Evolutionary conservation across 345 rosid genomes (phyloP).

Genomic region (Brassica incana): DNA sequence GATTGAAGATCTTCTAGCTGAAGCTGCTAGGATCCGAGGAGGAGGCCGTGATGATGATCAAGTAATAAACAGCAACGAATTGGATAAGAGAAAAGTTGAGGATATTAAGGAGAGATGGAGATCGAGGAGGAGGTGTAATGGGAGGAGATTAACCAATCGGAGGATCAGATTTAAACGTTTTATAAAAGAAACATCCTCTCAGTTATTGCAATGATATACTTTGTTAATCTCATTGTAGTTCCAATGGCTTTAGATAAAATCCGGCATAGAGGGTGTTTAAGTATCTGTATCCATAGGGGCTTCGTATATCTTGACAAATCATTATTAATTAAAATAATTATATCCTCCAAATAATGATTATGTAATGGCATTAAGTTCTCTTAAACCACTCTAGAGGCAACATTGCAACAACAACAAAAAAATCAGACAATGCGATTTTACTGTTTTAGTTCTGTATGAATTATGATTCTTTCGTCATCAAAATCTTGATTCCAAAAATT

Average conservation of each 20-base stretch:
- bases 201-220: background rate
- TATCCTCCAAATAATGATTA: background rate
- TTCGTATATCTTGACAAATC: background rate
- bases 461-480: background rate
- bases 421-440: background rate
- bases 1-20: conserved; percentile 55
- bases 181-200: background rate
- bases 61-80: background rate
- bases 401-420: background rate
- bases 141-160: conserved; percentile 14
- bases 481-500: background rate
- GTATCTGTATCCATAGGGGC: background rate
- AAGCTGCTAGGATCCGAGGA: conserved; percentile 32
- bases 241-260: background rate
- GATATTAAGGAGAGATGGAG: conserved; percentile 34
- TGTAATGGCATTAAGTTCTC: background rate
- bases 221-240: background rate
- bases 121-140: conserved; percentile 16
- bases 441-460: background rate
- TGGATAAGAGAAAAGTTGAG: conserved; percentile 16
- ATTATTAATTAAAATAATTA: background rate
- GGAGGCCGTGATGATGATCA: conserved; percentile 11
- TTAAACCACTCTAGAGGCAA: background rate
- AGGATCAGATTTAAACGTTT: background rate
- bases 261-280: background rate